Evolutionary conservation across 2,329 filamentous ascomycete species (phyloP).

Genomic region (Rachicladosporium sp.): DNA sequence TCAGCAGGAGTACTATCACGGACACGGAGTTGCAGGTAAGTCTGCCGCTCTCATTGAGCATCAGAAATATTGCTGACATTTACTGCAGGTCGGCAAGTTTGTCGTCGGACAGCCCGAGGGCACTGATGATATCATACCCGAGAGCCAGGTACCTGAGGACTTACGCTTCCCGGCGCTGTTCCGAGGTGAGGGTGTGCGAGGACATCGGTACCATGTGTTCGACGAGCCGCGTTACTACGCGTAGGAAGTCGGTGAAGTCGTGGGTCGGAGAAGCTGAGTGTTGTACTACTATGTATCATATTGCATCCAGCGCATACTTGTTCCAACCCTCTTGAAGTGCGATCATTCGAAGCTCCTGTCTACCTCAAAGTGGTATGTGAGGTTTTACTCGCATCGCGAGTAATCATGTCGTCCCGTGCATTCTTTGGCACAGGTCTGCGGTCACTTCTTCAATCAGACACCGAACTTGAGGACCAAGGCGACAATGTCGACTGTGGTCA

Average conservation of each 20-base stretch:
- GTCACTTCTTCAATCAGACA: no score
- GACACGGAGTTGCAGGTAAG: conserved; percentile 87
- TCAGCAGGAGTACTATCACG: conserved; percentile 82
- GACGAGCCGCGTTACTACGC: conserved; percentile 65
- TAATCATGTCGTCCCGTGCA: no score
- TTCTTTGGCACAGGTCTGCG: no score
- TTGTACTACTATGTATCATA: no score
- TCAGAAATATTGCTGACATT: conserved; percentile 6
- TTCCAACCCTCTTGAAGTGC: no score
- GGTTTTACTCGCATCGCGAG: no score
- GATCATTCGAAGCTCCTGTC: no score
- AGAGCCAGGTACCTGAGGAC: conserved; percentile 63
- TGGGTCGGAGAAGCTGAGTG: no score
- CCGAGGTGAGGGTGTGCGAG: conserved; percentile 71
- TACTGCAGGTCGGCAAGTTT: conserved; percentile 67
- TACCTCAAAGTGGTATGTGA: no score
- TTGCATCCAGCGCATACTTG: no score
- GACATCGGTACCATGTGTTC: conserved; percentile 90
- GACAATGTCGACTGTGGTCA: no score
- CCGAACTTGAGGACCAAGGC: no score
- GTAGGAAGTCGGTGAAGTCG: conserved; percentile 4
- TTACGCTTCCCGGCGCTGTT: conserved; percentile 78
- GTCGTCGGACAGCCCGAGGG: conserved; percentile 60
- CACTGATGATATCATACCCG: conserved; percentile 54
- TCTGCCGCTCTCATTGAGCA: conserved; percentile 2